Conservation (phyloP, 225 moss, liverwort and hornwort species). For the Rhytidiadelphus loreus region DNA sequence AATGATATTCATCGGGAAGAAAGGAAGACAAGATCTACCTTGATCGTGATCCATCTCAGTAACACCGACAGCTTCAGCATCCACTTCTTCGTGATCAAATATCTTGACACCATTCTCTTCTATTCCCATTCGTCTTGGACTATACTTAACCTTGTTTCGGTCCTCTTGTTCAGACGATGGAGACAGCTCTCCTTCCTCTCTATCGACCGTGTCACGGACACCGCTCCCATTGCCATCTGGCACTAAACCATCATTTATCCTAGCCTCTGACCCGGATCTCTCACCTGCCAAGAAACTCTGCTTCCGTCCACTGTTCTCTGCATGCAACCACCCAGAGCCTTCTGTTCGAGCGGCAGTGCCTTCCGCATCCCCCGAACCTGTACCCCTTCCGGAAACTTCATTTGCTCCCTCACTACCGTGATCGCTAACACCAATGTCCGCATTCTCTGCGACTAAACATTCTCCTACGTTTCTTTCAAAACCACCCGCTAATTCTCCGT, state of each 20-base stretch:
- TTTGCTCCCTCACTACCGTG: not conserved
- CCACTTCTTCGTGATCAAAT: conserved; percentile 20
- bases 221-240: conserved; percentile 1
- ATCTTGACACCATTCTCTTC: conserved; percentile 13
- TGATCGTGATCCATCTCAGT: conserved; percentile 39
- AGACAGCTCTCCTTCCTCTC: conserved; percentile 47
- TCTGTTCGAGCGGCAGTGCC: conserved; percentile 1
- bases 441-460: not conserved
- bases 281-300: conserved; percentile 3
- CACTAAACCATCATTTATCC: not conserved
- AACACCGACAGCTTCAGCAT: conserved; percentile 27
- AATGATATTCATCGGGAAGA: not conserved
- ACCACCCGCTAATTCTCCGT: not conserved
- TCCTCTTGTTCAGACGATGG: conserved; percentile 27
- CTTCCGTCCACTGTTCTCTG: conserved; percentile 9
- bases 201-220: conserved; percentile 4
- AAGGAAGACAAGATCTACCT: not conserved
- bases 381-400: not conserved
- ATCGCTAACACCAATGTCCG: not conserved
- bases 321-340: not conserved
- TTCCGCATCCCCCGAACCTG: not conserved
- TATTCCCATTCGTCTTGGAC: not conserved
- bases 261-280: not conserved
- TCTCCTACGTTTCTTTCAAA: not conserved
- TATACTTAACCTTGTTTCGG: conserved; percentile 13